A percentile compares a stretch with the other conserved stretches of the same genome.
Conservation (phyloP, 768 basidiomycete genomes). For the Sporobolomyces pararoseus region DNA sequence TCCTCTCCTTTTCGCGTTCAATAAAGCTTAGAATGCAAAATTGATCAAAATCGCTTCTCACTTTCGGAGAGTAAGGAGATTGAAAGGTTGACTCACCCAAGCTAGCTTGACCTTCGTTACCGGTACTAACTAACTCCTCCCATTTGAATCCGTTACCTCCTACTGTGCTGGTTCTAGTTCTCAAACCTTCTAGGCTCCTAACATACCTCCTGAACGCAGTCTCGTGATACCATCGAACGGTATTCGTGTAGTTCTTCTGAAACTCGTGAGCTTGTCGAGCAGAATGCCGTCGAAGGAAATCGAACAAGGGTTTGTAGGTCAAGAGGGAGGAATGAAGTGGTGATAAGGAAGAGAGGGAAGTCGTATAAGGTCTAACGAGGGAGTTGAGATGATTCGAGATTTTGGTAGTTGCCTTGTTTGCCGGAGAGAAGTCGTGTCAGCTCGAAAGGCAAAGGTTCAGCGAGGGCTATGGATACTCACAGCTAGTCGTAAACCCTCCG, state of each 20-base stretch:
- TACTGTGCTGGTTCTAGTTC: too few species aligned
- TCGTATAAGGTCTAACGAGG: slow-evolving; percentile 74
- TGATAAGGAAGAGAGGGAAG: slow-evolving; percentile 83
- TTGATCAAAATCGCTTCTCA: too few species aligned
- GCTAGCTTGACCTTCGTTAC: slow-evolving; percentile 7
- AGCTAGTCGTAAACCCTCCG: slow-evolving; percentile 81
- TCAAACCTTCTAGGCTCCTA: slow-evolving; percentile 72
- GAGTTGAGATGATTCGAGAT: slow-evolving; percentile 79
- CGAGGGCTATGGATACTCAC: slow-evolving; percentile 55
- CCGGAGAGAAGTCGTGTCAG: too few species aligned
- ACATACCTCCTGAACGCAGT: slow-evolving; percentile 89
- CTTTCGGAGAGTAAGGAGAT: too few species aligned
- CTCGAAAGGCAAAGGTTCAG: too few species aligned
- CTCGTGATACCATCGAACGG: slow-evolving; percentile 87
- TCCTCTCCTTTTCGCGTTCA: slow-evolving; percentile 8
- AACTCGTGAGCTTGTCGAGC: slow-evolving; percentile 77
- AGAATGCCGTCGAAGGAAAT: slow-evolving; percentile 79
- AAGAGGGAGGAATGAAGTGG: slow-evolving; percentile 82
- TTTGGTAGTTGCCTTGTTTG: slow-evolving; percentile 84
- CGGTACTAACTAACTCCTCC: slow-evolving; percentile 32
- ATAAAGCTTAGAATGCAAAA: too few species aligned
- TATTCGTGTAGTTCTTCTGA: slow-evolving; percentile 75
- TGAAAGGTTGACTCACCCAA: slow-evolving; percentile 16
- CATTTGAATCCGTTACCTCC: background rate
- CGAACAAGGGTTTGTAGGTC: slow-evolving; percentile 75